These are phyloP conservation scores for Capsicum pubescens DNA, from an alignment of 257 asterid species.

Conservation along the genomic window DNA sequence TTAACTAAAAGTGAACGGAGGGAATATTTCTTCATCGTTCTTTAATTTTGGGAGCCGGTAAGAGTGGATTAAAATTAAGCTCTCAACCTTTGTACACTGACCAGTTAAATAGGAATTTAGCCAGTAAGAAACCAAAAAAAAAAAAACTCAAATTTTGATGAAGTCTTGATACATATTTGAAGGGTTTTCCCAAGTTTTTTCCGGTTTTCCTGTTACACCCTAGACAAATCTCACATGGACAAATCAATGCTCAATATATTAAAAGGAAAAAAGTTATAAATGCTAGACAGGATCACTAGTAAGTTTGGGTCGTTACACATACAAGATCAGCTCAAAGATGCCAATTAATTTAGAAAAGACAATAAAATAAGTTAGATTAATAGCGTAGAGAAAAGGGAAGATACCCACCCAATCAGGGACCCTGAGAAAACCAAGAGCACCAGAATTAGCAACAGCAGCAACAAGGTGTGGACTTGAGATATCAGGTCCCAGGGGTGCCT, in stretches of 20 bases:
- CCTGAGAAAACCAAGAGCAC: slow-evolving; percentile 72
- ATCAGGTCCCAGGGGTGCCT: slow-evolving; percentile 92
- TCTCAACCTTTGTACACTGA: not conserved
- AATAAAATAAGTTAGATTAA: not conserved
- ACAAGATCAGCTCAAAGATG: too few species aligned
- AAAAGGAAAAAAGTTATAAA: not conserved
- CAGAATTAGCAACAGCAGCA: slow-evolving; percentile 87
- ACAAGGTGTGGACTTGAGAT: slow-evolving; percentile 84
- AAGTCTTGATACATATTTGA: too few species aligned
- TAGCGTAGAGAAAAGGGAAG: not conserved
- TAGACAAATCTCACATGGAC: not conserved
- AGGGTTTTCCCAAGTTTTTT: too few species aligned
- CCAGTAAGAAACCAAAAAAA: not conserved
- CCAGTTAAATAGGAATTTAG: not conserved
- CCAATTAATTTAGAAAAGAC: too few species aligned
- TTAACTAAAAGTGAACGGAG: too few species aligned
- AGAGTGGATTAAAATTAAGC: not conserved
- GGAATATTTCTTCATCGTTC: not conserved
- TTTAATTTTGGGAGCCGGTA: not conserved
- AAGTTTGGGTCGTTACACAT: not conserved
- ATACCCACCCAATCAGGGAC: slow-evolving; percentile 74
- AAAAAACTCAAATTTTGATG: not conserved
- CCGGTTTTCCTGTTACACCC: not conserved
- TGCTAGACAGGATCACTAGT: not conserved
- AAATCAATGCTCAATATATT: not conserved